These are phyloP conservation scores for Trichoderma gracile DNA, from an alignment of 2,329 filamentous ascomycete genomes.

Conservation along the genomic window DNA sequence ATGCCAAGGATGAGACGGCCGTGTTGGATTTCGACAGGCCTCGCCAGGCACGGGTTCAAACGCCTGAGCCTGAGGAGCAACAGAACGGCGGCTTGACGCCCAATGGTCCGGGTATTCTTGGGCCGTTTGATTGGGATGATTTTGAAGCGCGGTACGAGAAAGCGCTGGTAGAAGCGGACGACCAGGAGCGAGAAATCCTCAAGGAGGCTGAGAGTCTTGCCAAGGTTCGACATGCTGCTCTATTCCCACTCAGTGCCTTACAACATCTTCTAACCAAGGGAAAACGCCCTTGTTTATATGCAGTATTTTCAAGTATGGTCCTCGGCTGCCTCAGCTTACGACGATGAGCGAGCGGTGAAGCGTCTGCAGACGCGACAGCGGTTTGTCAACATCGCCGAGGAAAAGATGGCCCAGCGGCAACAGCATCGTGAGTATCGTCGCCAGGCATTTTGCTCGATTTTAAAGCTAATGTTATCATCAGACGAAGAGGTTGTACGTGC, in stretches of 20 bases:
- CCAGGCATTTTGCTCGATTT: not conserved
- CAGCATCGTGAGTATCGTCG: slow-evolving; percentile 67
- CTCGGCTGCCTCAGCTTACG: slow-evolving; percentile 67
- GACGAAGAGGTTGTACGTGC: slow-evolving; percentile 60
- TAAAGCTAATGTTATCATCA: slow-evolving; percentile 31
- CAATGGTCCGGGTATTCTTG: slow-evolving; percentile 55
- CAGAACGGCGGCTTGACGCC: slow-evolving; percentile 42
- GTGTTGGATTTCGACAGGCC: slow-evolving; percentile 31
- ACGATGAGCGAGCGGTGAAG: slow-evolving; percentile 75
- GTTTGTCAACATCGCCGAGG: slow-evolving; percentile 74
- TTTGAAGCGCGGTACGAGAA: slow-evolving; percentile 69
- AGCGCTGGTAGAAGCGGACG: slow-evolving; percentile 62
- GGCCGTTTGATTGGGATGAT: slow-evolving; percentile 73
- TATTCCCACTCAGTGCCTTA: not conserved
- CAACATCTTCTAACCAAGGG: not conserved
- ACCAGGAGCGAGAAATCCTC: slow-evolving; percentile 64
- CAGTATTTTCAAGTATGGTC: slow-evolving; percentile 84
- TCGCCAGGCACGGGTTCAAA: slow-evolving; percentile 34
- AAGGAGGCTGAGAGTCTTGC: slow-evolving; percentile 68
- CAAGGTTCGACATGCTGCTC: slow-evolving; percentile 49
- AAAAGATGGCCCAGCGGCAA: slow-evolving; percentile 70
- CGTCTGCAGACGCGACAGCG: slow-evolving; percentile 77
- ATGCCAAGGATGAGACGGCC: slow-evolving; percentile 28
- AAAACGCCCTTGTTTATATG: not conserved
- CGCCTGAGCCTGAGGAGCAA: slow-evolving; percentile 43